Evolutionary conservation across 1,284 basidiomycete genomes (phyloP), one percentile per base, ranked within the genome.

Genomic region (Ustilago lituana): DNA sequence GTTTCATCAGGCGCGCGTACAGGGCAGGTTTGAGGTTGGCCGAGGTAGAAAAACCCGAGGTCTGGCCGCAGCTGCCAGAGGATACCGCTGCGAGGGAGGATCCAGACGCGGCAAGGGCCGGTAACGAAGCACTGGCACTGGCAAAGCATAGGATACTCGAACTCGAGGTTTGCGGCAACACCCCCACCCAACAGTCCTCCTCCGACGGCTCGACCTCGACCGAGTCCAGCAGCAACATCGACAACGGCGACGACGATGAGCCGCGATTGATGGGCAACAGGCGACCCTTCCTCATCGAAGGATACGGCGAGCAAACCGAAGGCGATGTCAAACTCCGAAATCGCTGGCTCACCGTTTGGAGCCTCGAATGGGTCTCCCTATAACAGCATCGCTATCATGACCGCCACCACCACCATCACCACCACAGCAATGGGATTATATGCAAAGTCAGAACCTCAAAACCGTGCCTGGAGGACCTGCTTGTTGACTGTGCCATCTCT

Each of bases 1-100:
- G 57, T 5, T 81, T 81, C 45, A 61, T 80, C 15, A 55, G 76
- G 4, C 51, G 64, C 17, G 76, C 74, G 0, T 45, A 58, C 20
- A 41, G 67, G 0, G 60, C 52, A 0, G 78, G 78, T 0, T 37
- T 81, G 23, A 27, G 46, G 6, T 50, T 81, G 7, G 67, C 67
- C 1, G 59, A 61, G 1, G 17, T 75, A 5, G 54, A 62, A 0
- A 14, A 24, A 3, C 32, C 33, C 1, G 49, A 50, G 0, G 22
- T 27, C 1, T 75, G 75, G 73, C 70, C 73, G 2, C 1, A 23
- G 2, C 20, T 64, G 4, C 5, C 40, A 3, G 12, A 12, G 5
- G 48, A 45, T 0, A 35, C 32, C 2, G 31, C 12, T 4, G 33
- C 19, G 7, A 20, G 5, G 7, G 10, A 38, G 17, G 50, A 61